Conservation (phyloP, 2,329 filamentous ascomycete genomes). For the Blastomyces gilchristii region DNA sequence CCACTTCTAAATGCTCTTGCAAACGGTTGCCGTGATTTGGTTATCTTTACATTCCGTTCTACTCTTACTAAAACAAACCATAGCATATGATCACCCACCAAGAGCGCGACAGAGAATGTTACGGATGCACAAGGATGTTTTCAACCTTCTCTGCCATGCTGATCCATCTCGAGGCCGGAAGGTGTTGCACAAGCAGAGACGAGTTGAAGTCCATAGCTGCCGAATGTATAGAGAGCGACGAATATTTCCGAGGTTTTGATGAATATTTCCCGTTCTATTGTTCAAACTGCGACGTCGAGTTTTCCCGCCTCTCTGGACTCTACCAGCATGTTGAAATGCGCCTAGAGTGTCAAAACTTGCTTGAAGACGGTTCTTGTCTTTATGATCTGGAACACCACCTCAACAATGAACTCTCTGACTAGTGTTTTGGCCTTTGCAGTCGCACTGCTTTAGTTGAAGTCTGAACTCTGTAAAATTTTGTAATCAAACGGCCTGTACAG, state of each 20-base stretch:
- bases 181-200: slow-evolving; percentile 12
- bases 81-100: slow-evolving; percentile 19
- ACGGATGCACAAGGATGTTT: slow-evolving; percentile 18
- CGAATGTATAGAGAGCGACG: slow-evolving; percentile 7
- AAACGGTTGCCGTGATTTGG: background rate
- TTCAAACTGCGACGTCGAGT: slow-evolving; percentile 13
- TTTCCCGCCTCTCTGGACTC: slow-evolving; percentile 16
- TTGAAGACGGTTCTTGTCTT: background rate
- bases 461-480: too few species aligned
- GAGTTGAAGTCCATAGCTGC: slow-evolving; percentile 5
- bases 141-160: slow-evolving; percentile 19
- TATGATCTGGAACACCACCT: background rate
- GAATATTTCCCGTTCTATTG: slow-evolving; percentile 9
- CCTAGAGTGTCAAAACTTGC: background rate
- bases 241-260: background rate
- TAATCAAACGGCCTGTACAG: too few species aligned
- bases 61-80: background rate
- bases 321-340: slow-evolving; percentile 19
- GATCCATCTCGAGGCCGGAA: slow-evolving; percentile 21
- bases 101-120: slow-evolving; percentile 14
- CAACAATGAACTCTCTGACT: background rate
- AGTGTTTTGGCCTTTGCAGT: too few species aligned
- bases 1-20: background rate
- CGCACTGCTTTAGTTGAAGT: too few species aligned
- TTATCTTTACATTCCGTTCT: background rate